Percentiles rank a stretch among this genome's conserved stretches.
phyloP scores from a whole-genome alignment of 2,329 filamentous ascomycete species.

The Fusarium irregulare region DNA sequence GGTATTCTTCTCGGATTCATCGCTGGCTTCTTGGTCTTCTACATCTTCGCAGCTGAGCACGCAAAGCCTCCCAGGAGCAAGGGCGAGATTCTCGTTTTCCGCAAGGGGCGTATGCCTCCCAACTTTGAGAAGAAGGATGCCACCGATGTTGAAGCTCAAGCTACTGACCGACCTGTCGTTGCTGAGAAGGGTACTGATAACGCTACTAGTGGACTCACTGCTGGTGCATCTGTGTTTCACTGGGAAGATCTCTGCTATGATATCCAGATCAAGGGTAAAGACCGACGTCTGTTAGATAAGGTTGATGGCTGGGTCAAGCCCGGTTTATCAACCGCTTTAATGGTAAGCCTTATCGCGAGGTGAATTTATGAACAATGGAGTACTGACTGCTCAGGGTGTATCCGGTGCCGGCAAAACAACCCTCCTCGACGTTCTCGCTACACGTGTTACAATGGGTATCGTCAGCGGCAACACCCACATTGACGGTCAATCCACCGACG shows the following conservation, averaged over 20 bases:
- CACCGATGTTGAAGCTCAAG: constrained; percentile 53
- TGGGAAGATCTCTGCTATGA: constrained; percentile 75
- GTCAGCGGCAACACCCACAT: constrained; percentile 78
- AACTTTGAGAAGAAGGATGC: constrained; percentile 63
- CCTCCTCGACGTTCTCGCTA: constrained; percentile 77
- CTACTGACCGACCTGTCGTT: constrained; percentile 41
- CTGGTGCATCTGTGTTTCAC: constrained; percentile 65
- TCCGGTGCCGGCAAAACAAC: constrained; percentile 82
- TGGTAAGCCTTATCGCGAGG: not conserved
- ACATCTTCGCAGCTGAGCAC: constrained; percentile 72
- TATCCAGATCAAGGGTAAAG: constrained; percentile 72
- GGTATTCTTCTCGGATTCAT: constrained; percentile 75
- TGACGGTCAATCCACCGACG: constrained; percentile 71
- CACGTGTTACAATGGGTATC: constrained; percentile 78
- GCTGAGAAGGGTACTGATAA: constrained; percentile 29
- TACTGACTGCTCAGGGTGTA: constrained; percentile 59
- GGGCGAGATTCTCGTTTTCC: constrained; percentile 77
- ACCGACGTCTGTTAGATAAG: constrained; percentile 73
- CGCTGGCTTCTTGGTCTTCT: constrained; percentile 70
- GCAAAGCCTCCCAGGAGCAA: constrained; percentile 72
- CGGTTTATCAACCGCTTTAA: constrained; percentile 72
- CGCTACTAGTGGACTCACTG: not conserved
- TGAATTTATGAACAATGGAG: accelerated
- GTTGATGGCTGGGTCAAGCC: constrained; percentile 84
- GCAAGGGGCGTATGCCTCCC: constrained; percentile 64